phyloP scores from a whole-genome alignment of 768 basidiomycete genomes.

The Amanita fuliginea region DNA sequence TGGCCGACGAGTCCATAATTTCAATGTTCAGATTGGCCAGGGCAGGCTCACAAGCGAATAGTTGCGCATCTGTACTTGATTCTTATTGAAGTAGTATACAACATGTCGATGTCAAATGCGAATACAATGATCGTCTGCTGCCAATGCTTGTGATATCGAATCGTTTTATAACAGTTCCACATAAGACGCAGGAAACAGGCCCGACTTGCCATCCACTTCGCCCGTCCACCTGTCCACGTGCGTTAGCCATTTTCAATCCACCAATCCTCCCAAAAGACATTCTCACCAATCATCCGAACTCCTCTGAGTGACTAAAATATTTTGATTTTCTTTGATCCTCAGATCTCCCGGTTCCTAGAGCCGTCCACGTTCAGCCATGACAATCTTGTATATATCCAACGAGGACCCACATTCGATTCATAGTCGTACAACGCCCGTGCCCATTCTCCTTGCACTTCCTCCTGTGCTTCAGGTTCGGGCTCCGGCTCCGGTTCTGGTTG shows the following conservation, averaged over 20 bases:
- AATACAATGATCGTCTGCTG: not conserved
- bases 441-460: slow-evolving; percentile 52
- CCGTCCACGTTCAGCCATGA: not conserved
- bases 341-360: slow-evolving; percentile 62
- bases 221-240: slow-evolving; percentile 50
- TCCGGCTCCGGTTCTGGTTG: slow-evolving; percentile 21
- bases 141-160: not conserved
- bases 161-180: slow-evolving; percentile 40
- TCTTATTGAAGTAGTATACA: no score
- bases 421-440: slow-evolving; percentile 73
- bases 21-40: no score
- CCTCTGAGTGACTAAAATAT: slow-evolving; percentile 51
- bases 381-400: not conserved
- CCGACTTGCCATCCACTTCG: slow-evolving; percentile 43
- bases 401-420: slow-evolving; percentile 38
- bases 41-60: no score
- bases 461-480: slow-evolving; percentile 21
- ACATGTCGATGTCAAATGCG: not conserved
- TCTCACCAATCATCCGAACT: slow-evolving; percentile 71
- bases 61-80: no score
- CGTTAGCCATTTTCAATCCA: slow-evolving; percentile 6
- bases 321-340: slow-evolving; percentile 40
- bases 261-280: not conserved
- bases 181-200: slow-evolving; percentile 61
- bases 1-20: no score